These are phyloP conservation scores for Isoetes taiwanensis DNA, from an alignment of 75 land plant genomes.

Conservation along the genomic window DNA sequence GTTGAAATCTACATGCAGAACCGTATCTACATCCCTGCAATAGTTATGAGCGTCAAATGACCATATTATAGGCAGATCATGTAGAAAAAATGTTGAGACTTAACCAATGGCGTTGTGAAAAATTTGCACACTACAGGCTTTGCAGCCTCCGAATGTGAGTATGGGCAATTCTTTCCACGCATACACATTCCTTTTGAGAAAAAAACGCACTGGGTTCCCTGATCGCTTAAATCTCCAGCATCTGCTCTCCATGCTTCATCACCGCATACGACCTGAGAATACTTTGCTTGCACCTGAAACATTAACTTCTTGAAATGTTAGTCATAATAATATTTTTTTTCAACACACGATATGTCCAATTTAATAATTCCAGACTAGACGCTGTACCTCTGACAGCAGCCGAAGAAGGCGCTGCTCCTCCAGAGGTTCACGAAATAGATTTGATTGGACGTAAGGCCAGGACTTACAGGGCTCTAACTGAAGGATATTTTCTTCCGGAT, in stretches of 20 bases:
- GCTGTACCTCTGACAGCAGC: neutral
- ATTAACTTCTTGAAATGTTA: slow-evolving; percentile 5
- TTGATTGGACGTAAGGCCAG: slow-evolving; percentile 15
- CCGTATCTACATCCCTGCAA: slow-evolving; percentile 56
- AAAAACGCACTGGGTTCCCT: slow-evolving; percentile 31
- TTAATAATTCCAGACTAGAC: neutral
- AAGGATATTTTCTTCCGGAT: slow-evolving; percentile 2
- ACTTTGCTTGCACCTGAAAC: slow-evolving; percentile 23
- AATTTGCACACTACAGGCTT: slow-evolving; percentile 44
- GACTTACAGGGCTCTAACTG: slow-evolving; percentile 11
- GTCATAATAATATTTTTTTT: neutral
- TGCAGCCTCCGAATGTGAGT: slow-evolving; percentile 39
- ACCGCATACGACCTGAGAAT: slow-evolving; percentile 6
- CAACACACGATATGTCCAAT: neutral
- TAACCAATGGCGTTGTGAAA: slow-evolving; percentile 36
- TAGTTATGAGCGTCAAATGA: neutral
- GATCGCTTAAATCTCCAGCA: too few relatives aligned
- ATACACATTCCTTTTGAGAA: slow-evolving; percentile 41
- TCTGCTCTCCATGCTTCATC: neutral
- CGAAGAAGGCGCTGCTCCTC: slow-evolving; percentile 32
- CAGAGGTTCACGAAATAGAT: slow-evolving; percentile 20
- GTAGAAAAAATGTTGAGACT: neutral
- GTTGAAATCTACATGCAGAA: slow-evolving; percentile 38
- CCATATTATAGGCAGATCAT: neutral
- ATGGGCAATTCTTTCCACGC: slow-evolving; percentile 44